These are phyloP conservation scores for Fallopia convolvulus DNA, from an alignment of 148 eudicot species.

Conservation along the genomic window DNA sequence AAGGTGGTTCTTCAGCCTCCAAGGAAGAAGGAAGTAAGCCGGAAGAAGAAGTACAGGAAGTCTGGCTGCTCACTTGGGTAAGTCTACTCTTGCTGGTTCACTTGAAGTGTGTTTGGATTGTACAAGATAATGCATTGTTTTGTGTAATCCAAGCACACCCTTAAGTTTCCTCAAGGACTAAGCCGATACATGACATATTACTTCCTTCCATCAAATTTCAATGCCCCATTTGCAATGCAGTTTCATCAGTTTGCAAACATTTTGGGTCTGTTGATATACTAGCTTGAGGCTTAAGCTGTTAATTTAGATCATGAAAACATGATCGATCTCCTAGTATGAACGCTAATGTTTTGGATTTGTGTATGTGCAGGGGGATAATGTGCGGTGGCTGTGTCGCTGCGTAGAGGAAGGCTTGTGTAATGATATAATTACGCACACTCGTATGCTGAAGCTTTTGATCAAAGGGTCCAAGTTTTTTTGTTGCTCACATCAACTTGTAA, in stretches of 20 bases:
- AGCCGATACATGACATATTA: background rate
- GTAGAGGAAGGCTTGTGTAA: slow-evolving; percentile 2
- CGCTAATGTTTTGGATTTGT: background rate
- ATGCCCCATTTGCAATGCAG: background rate
- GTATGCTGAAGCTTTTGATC: background rate
- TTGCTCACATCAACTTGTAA: background rate
- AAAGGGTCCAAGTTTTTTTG: background rate
- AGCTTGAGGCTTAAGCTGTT: too few relatives aligned
- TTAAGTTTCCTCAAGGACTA: background rate
- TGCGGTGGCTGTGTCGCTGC: slow-evolving; percentile 75
- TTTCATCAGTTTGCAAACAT: background rate
- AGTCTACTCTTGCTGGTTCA: background rate
- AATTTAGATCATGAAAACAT: too few relatives aligned
- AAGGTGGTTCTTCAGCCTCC: slow-evolving; percentile 98
- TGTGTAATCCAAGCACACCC: too few relatives aligned
- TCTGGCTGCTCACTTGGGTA: slow-evolving; percentile 6
- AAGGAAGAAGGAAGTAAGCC: slow-evolving; percentile 52
- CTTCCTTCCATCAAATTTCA: background rate
- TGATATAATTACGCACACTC: background rate
- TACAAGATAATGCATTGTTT: too few relatives aligned
- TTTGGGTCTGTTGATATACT: background rate
- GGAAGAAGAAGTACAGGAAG: slow-evolving; percentile 7
- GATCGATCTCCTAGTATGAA: background rate
- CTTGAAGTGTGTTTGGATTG: slow-evolving; percentile 43
- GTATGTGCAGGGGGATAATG: slow-evolving; percentile 54